Evolutionary conservation across 805 yeast genomes (phyloP).

Genomic region (Starmera amethionina): DNA sequence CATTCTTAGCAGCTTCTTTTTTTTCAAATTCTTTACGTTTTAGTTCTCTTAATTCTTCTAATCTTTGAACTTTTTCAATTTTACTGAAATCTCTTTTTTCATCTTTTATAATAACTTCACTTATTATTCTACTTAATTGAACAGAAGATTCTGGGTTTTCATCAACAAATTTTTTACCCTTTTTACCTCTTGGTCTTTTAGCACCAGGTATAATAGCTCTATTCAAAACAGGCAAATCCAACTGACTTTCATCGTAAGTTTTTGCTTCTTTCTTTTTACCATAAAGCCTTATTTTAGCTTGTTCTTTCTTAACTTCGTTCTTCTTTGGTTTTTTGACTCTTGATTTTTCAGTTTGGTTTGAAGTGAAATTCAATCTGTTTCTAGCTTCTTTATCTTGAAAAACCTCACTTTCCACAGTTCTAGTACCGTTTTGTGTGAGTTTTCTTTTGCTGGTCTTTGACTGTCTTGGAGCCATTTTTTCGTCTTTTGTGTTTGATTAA

Average conservation of each 20-base stretch:
- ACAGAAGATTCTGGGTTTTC: conserved; percentile 48
- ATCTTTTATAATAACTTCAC: conserved; percentile 70
- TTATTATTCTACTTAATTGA: conserved; percentile 59
- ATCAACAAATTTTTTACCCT: conserved; percentile 70
- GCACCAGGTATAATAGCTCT: conserved; percentile 83
- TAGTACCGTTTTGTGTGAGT: conserved; percentile 39
- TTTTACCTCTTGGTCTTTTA: conserved; percentile 68
- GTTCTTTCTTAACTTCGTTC: conserved; percentile 51
- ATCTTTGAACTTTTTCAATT: conserved; percentile 78
- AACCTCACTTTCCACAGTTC: conserved; percentile 58
- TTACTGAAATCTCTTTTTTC: conserved; percentile 80
- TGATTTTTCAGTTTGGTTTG: conserved; percentile 41
- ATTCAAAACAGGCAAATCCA: conserved; percentile 72
- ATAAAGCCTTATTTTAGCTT: conserved; percentile 52
- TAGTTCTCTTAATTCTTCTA: conserved; percentile 83
- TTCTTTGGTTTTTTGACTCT: conserved; percentile 39
- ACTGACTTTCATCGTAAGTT: conserved; percentile 61
- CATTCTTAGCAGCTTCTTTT: conserved; percentile 62
- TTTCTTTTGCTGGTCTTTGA: conserved; percentile 50
- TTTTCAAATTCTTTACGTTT: conserved; percentile 81
- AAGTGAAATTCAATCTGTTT: conserved; percentile 42
- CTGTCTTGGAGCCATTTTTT: conserved; percentile 46
- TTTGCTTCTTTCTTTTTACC: conserved; percentile 44
- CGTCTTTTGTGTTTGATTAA: too few species aligned
- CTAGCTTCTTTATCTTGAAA: conserved; percentile 57